These are phyloP conservation scores for Colletotrichum sojae DNA, from an alignment of 2,329 filamentous ascomycete species.

Conservation along the genomic window DNA sequence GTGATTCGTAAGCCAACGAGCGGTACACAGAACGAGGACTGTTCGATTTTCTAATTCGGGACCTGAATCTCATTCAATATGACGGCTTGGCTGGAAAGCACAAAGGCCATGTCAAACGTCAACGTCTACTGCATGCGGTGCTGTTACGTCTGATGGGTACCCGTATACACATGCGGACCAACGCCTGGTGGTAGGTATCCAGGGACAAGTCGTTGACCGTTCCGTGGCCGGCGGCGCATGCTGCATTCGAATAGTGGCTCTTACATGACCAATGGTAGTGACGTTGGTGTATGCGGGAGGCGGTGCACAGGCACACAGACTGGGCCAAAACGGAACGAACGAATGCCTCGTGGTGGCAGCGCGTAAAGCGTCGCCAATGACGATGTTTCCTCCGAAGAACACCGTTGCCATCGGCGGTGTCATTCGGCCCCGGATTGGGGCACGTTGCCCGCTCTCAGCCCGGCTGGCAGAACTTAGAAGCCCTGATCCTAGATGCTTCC, in stretches of 20 bases:
- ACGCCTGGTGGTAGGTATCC: background rate
- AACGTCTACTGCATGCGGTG: background rate
- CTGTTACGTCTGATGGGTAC: background rate
- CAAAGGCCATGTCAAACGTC: background rate
- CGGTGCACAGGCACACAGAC: conserved; percentile 1
- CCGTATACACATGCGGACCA: background rate
- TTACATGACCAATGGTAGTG: background rate
- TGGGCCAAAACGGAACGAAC: background rate
- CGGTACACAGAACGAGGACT: background rate
- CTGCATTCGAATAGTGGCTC: conserved; percentile 4
- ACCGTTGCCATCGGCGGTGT: conserved; percentile 19
- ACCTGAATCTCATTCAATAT: background rate
- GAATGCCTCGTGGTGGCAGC: background rate
- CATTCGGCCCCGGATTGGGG: conserved; percentile 30
- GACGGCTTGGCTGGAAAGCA: background rate
- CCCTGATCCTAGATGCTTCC: conserved; percentile 25
- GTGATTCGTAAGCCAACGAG: background rate
- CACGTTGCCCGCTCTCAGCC: conserved; percentile 28
- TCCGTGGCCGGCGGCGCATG: background rate
- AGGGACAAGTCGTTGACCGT: background rate
- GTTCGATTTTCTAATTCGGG: background rate
- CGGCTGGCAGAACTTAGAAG: conserved; percentile 2
- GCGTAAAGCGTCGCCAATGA: conserved; percentile 1
- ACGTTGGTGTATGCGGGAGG: background rate
- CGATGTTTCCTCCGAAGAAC: conserved; percentile 10